Evolutionary conservation across 2,329 filamentous ascomycete genomes (phyloP), one percentile per base, ranked within the genome.

Genomic region (Colletotrichum sansevieriae): DNA sequence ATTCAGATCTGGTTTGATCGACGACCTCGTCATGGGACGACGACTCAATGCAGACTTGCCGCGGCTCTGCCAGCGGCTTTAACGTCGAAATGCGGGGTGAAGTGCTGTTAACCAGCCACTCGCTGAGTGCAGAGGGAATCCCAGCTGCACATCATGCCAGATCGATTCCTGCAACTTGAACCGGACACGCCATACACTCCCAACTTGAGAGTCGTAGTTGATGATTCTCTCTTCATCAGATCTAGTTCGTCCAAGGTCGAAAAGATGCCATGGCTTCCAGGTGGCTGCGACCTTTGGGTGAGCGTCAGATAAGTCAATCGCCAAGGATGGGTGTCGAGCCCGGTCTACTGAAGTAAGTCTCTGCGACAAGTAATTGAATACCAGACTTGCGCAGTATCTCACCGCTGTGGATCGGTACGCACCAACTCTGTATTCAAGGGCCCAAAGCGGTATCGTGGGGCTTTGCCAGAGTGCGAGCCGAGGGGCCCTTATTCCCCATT

Each of bases 1-100:
- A 68, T 68, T 68, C 65, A 68, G 65, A 68, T 61, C 49, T 18
- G 35, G 65, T 68, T 68, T 68, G 65, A 68, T 65, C 65, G 62
- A 35, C 65, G 29, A 59, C 37, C 39, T 49, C 35, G 55, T 49
- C 25, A 65, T 51, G 55, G 65, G 62, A 65, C 35, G 33, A 37
- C 25, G 11, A 51, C 49, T 46, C 39, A 20, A n/a, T 20, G 49
- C 58, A 56, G 47, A 68, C 65, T 51, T 39, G 61, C 43, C 41
- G 59, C 49, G 41, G 57, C 57, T 60, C 57, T 37, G 22, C 57
- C 29, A 49, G 61, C 43, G 37, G 11, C 41, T 46, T 43, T n/a
- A 35, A 61, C 49, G 18, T 22, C 15, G 39, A 61, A 65, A 60
- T 68, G 65, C 65, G 65, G 65, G 65, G 65, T 60, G 25, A 58